These are phyloP conservation scores for Cucumis variabilis DNA, from an alignment of 331 rosid genomes.

Conservation along the genomic window DNA sequence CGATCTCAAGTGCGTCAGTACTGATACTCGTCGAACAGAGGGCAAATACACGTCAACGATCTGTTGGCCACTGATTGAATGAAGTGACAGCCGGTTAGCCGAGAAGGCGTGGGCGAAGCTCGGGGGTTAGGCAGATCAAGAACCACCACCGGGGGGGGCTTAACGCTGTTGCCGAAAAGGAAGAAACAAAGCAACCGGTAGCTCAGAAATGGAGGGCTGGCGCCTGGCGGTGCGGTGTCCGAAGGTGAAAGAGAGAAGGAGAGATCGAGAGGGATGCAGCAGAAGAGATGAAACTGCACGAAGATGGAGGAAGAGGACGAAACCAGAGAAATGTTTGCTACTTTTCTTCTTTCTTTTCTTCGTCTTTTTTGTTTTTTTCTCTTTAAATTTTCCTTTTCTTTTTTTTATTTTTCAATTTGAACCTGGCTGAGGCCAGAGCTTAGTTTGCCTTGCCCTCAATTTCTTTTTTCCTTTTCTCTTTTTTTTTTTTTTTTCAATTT, in stretches of 20 bases:
- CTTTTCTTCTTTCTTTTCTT: too few species aligned
- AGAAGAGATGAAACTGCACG: neutral
- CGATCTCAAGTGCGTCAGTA: neutral
- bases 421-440: too few species aligned
- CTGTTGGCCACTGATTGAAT: neutral
- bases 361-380: too few species aligned
- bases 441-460: too few species aligned
- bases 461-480: too few species aligned
- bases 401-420: too few species aligned
- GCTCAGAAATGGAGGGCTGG: neutral
- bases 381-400: too few species aligned
- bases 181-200: neutral
- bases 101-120: neutral
- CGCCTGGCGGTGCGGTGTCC: neutral
- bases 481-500: too few species aligned
- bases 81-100: neutral
- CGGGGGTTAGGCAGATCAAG: neutral
- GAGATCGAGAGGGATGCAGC: neutral
- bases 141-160: neutral
- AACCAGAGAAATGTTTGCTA: too few species aligned
- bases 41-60: neutral
- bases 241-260: neutral
- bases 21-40: neutral
- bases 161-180: neutral
- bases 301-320: too few species aligned